Evolutionary conservation across 2,329 filamentous ascomycete genomes (phyloP), one percentile per base, ranked within the genome.

Genomic region (Penicillium sclerotiorum): DNA sequence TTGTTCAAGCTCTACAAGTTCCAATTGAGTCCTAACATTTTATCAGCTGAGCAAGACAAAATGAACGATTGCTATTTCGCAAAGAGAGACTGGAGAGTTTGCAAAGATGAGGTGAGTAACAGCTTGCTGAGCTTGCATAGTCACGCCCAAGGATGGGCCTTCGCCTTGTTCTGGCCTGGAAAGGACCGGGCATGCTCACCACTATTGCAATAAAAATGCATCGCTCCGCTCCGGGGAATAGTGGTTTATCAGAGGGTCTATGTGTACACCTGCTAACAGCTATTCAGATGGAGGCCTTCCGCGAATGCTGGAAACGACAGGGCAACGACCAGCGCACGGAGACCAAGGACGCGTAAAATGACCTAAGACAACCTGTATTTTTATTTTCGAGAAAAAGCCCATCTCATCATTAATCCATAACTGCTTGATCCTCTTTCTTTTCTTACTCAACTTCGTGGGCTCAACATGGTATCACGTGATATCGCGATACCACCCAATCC

Each of bases 11-110:
- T 30, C 2, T 20, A 21, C 17, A n/a, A 4, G 4, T 8, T 25
- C 18, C 9, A 18, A 35, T 20, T 61, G 30, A 53, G 22, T 13
- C 18, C 41, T 59, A 17, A 56, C 15, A 47, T 2, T 2, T 2
- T 9, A 28, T 38, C 59, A 96, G 93, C 84, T 18, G 93, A 97
- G 67, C 96, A 97, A 66, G 77, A 82, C 46, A 92, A 85, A 66
- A 82, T 99, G 85, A 96, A 91, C 28, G 90, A 97, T 70, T 99
- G 94, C 73, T 96, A 95, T 72, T 96, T 84, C 67, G 90, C 93
- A 47, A 96, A 92, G 80, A 96, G 92, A 70, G 94, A 99, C 69
- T 99, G 94, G 93, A 81, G 94, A 61, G 80, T 81, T 50, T 99
- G 94, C 73, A 88, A 88, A 67, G 80, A 85, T 59, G 93, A 97